Evolutionary conservation across 2,329 filamentous ascomycete genomes (phyloP), one percentile per base, ranked within the genome.

Genomic region (Aulographum hederae): DNA sequence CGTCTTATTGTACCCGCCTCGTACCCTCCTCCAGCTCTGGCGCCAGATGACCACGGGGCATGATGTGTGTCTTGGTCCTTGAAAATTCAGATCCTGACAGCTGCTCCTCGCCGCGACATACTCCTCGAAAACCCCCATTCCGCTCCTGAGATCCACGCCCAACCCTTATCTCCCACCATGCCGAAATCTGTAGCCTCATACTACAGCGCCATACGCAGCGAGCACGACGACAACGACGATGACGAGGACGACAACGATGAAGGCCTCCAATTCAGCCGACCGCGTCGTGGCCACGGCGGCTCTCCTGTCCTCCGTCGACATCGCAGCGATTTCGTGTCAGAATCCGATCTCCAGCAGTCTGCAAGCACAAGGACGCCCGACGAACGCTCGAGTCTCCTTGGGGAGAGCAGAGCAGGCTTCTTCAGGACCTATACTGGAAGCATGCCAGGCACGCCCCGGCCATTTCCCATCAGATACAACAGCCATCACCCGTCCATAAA

Each of bases 301-400:
- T 37, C 30, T 33, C 36, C 51, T 47, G 5, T 47, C 46, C 18
- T 45, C 46, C 19, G 51, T 48, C n/a, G 50, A 49, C 5, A 45
- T 45, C 2, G 35, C 41, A 28, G 44, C 43, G 10, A 3, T 47
- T 47, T 39, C 50, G 50, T 29, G 39, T 37, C 14, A 35, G 41
- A 20, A 39, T 53, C 56, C 28, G 48, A 46, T 36, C 39, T 42
- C 34, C 44, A 57, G 39, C 41, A n/a, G n/a, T 53, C 39, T 30
- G 44, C 32, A 32, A 44, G 39, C 34, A 47, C 13, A 25, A 10
- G 10, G 10, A 10, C 21, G 13, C 21, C 51, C 18, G 60, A 60
- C 35, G 64, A 68, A 43, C 51, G 50, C 13, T 58, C 62, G 5
- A 56, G 57, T 34, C 43, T 67, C 35, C 54, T 67, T 3, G 54